Base-by-base conservation (phyloP, 169 alveolate genomes). In the Cryptosporidium canis region DNA sequence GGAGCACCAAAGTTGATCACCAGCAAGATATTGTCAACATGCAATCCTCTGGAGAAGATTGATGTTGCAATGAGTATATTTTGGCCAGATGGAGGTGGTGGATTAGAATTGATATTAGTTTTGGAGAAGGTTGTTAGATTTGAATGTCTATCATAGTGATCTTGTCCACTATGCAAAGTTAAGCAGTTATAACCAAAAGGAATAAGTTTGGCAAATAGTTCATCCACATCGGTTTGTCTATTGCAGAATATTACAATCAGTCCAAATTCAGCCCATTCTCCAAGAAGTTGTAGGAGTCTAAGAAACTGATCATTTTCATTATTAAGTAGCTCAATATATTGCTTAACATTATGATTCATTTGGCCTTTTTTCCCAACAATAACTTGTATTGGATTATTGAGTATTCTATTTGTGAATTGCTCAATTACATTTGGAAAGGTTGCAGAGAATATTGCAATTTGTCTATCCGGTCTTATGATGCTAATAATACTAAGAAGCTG, bases 1-100 rank as follows among this genome's bases (percentile, higher is more conserved):
- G 99, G 99, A 35, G 99, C 96, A 24, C 96, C 94, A 92, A 95
- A 98, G 90, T 98, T 98, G 43, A 98, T 93, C 0, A 98, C 99
- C n/a, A 98, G 94, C 3, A 96, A 97, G 48, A 97, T 94, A 65
- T 95, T 90, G 65, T 96, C 96, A 24, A 97, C 97, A 92, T 98
- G 99, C n/a, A 98, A 93, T 8, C 99, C 99, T 83, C 99, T 93
- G 5, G 99, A 99, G 72, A 98, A 98, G 27, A 98, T 96, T 31
- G 99, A 96, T 3, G 99, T 98, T 58, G 99, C 99, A 18, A 98
- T 96, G 85, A 98, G 92, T 41, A 98, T 91, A n/a, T 64, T 68
- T 18, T 85, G 83, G 29, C 92, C 92, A 66, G 90, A 72, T 37
- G 92, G 83, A 37, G 90, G 90, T 24, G 82, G 71, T 37, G 72